Evolutionary conservation across 2,329 filamentous ascomycete species (phyloP).

Genomic region (Fusarium phyllophilum): DNA sequence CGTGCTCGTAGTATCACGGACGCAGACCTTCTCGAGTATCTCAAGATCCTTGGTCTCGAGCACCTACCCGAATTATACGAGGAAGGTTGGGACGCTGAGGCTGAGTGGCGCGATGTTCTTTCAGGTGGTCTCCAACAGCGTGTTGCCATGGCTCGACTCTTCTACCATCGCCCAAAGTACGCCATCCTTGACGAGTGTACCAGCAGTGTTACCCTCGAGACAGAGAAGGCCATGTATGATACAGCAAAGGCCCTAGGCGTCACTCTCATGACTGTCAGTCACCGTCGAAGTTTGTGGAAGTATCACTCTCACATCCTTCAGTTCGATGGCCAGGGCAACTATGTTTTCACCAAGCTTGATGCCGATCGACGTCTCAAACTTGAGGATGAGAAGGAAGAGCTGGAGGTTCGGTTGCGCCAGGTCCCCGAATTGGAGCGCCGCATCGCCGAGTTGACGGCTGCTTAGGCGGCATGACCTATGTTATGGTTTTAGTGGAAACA

Average conservation of each 20-base stretch:
- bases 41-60: conserved; percentile 83
- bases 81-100: conserved; percentile 89
- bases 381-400: conserved; percentile 96
- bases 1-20: conserved; percentile 86
- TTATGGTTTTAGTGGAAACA: not conserved
- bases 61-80: conserved; percentile 81
- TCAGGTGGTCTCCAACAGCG: conserved; percentile 94
- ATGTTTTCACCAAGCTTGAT: conserved; percentile 89
- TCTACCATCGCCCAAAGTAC: conserved; percentile 92
- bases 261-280: conserved; percentile 96
- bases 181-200: conserved; percentile 98
- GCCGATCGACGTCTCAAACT: conserved; percentile 85
- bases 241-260: conserved; percentile 91
- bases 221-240: conserved; percentile 96
- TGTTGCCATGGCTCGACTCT: conserved; percentile 93
- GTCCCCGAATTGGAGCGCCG: conserved; percentile 90
- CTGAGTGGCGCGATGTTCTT: conserved; percentile 95
- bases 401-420: conserved; percentile 84
- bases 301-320: conserved; percentile 95
- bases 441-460: conserved; percentile 77
- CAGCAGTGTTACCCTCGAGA: conserved; percentile 91
- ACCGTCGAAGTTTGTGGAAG: conserved; percentile 92
- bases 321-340: conserved; percentile 94
- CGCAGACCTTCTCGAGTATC: conserved; percentile 78
- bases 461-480: conserved; percentile 1